phyloP scores from a whole-genome alignment of 2,329 filamentous ascomycete genomes.

The Calonectria montana region DNA sequence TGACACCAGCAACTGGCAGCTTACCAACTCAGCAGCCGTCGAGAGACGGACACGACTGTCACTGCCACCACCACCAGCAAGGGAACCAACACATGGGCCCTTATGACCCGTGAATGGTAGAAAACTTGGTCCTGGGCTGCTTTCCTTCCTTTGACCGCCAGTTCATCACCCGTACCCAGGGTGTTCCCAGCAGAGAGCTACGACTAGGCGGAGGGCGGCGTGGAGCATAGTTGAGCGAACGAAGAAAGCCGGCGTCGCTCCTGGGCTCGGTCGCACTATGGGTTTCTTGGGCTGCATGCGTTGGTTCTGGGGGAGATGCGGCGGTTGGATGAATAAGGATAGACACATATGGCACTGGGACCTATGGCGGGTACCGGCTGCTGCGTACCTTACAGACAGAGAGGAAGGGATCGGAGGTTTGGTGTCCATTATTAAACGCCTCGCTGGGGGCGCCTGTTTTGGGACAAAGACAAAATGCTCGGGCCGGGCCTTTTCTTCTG shows the following conservation, averaged over 20 bases:
- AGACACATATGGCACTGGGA: background rate
- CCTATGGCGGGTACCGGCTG: background rate
- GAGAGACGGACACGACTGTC: constrained; percentile 24
- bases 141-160: constrained; percentile 59
- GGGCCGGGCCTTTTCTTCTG: constrained; percentile 40
- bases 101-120: constrained; percentile 2
- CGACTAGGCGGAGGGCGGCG: constrained; percentile 33
- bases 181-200: constrained; percentile 34
- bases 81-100: constrained; percentile 13
- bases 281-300: constrained; percentile 10
- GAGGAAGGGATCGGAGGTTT: constrained; percentile 10
- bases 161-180: constrained; percentile 51
- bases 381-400: background rate
- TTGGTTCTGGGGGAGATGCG: constrained; percentile 15
- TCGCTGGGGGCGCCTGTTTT: constrained; percentile 20
- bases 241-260: constrained; percentile 8
- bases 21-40: constrained; percentile 27
- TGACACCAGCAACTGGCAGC: constrained; percentile 25
- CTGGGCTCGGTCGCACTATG: constrained; percentile 13
- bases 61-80: constrained; percentile 12
- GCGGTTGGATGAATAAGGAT: constrained; percentile 7
- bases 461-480: constrained; percentile 32
- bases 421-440: constrained; percentile 9
- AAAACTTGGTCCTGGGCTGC: constrained; percentile 18
- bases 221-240: constrained; percentile 33